Conservation (phyloP, 176 grass and related monocot genomes). For the Rhynchospora pubera region DNA sequence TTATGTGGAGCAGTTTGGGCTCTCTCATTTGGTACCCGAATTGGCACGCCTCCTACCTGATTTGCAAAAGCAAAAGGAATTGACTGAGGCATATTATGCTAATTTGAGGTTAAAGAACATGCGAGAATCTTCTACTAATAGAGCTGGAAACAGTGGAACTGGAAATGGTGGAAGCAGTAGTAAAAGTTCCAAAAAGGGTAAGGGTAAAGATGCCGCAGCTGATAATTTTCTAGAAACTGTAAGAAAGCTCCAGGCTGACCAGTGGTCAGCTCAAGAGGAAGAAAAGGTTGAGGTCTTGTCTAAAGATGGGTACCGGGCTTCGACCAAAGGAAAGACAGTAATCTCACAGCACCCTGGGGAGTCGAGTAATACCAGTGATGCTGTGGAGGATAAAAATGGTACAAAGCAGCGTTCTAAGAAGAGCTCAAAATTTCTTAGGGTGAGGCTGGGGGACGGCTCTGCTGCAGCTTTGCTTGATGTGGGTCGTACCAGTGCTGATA, state of each 20-base stretch:
- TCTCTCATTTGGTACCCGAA: conserved; percentile 76
- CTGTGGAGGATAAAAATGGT: neutral
- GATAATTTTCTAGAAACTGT: conserved; percentile 53
- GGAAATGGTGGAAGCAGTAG: conserved; percentile 24
- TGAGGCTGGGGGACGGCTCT: conserved; percentile 37
- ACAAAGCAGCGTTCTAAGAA: conserved; percentile 32
- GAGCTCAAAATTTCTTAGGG: conserved; percentile 39
- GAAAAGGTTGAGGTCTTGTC: conserved; percentile 53
- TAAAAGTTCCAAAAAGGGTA: conserved; percentile 43
- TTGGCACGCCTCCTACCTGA: conserved; percentile 78
- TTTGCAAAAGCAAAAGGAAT: conserved; percentile 60
- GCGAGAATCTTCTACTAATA: conserved; percentile 30
- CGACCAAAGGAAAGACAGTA: conserved; percentile 31
- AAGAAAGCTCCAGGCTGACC: conserved; percentile 46
- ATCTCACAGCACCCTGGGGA: neutral
- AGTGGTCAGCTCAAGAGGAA: conserved; percentile 36
- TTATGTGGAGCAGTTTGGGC: conserved; percentile 88
- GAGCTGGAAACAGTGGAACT: conserved; percentile 18
- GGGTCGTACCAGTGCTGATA: neutral
- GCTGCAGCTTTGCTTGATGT: conserved; percentile 31
- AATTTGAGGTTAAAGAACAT: conserved; percentile 44
- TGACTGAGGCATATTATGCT: conserved; percentile 62
- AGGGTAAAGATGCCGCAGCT: conserved; percentile 25
- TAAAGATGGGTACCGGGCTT: conserved; percentile 73
- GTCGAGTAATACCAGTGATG: conserved; percentile 7